A percentile compares a stretch with the other conserved stretches of the same genome.
phyloP scores from a whole-genome alignment of 2,329 filamentous ascomycete species.

The Dryadomyces quercivorus region DNA sequence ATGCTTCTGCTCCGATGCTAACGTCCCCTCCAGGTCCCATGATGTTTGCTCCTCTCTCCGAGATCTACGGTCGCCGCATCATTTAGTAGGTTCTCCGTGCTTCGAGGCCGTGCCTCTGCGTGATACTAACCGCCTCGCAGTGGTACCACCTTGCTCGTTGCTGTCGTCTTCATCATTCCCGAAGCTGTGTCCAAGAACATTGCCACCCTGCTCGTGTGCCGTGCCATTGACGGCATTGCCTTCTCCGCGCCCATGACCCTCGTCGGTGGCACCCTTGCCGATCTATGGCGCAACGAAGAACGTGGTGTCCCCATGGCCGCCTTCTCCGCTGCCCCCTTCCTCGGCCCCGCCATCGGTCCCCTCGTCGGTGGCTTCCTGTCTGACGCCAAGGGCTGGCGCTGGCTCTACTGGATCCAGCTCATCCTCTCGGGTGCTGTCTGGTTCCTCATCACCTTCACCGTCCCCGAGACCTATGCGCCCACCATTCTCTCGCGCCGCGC shows the following conservation, averaged over 20 bases:
- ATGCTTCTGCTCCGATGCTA: too few species aligned
- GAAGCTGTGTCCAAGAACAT: constrained; percentile 69
- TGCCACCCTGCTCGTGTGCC: constrained; percentile 60
- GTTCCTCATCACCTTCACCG: constrained; percentile 72
- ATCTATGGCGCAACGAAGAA: constrained; percentile 77
- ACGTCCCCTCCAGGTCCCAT: constrained; percentile 43
- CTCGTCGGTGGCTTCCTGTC: constrained; percentile 55
- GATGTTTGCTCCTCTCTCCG: constrained; percentile 65
- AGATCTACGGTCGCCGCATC: constrained; percentile 58
- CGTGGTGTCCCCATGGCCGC: constrained; percentile 79
- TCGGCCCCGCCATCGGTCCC: constrained; percentile 64
- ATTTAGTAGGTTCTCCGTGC: constrained; percentile 44
- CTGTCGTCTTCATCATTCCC: constrained; percentile 69
- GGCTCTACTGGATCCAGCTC: constrained; percentile 51
- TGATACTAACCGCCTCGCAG: constrained; percentile 14
- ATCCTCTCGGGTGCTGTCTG: constrained; percentile 61
- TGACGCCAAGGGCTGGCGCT: constrained; percentile 16
- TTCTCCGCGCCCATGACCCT: constrained; percentile 82
- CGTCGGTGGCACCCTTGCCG: constrained; percentile 69
- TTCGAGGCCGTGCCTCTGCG: neutral
- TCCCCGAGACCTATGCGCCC: constrained; percentile 80
- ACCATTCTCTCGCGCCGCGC: constrained; percentile 62
- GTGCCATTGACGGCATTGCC: constrained; percentile 68
- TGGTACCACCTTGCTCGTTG: constrained; percentile 51
- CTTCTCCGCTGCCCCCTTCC: constrained; percentile 71